Evolutionary conservation across 2,329 filamentous ascomycete genomes (phyloP), one percentile per base, ranked within the genome.

Genomic region (Penicillium sclerotiorum): DNA sequence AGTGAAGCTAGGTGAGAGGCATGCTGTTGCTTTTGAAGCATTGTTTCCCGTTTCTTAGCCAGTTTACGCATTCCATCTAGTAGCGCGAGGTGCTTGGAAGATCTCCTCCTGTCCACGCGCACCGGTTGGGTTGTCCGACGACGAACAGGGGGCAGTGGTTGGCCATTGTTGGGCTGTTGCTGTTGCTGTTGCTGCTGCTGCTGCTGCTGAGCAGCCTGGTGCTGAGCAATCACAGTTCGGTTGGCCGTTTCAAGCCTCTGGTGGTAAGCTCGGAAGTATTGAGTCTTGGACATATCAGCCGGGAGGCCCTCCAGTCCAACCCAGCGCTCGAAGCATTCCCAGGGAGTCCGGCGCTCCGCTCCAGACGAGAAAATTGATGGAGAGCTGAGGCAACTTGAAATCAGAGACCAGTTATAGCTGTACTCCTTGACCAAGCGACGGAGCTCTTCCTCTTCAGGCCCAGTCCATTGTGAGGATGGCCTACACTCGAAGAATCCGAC

Each of bases 261-360:
- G 53, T 83, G 83, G 61, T 86, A 87, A 9, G 83, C 83, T 64
- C 91, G 90, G 79, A 97, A 99, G 68, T 97, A 99, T 37, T 92
- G 88, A 0, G 90, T 96, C 74, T 96, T 96, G 15, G 88, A 86
- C 87, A 97, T 95, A 58, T 99, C 94, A 9, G 87, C 84, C 4
- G 94, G 93, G 30, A 96, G 77, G 1, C 92, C 91, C 73, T 97
- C 94, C 11, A 97, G 77, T 59, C 89, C 86, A 47, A 96, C 88
- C 93, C 93, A 99, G 36, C 94, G 84, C 72, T 99, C 94, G 62
- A 99, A 99, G 67, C 94, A 99, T 73, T 99, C 94, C 94, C 94
- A 99, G 0, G 93, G 91, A 2, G 93, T 97, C 40, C 94, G 84
- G 54, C 94, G 83, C 67, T 97, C 93, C 9, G 90, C 85, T 1